Conservation (phyloP, 352 stramenopile genomes). For the Phytophthora podocarpi region DNA sequence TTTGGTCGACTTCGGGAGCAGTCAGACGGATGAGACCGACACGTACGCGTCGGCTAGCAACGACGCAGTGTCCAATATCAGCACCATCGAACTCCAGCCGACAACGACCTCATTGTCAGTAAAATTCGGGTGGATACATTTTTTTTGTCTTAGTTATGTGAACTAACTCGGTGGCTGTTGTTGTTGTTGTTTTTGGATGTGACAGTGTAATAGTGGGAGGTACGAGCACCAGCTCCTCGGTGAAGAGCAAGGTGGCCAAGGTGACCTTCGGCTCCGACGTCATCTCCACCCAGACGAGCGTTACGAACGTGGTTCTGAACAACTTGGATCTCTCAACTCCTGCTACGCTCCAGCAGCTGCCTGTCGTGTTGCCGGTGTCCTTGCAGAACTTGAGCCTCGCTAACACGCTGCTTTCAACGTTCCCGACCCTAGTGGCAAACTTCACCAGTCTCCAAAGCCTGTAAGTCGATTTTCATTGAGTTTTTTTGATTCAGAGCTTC, state of each 20-base stretch:
- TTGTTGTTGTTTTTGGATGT: neutral
- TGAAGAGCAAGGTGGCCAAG: slow-evolving; percentile 44
- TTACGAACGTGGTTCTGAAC: slow-evolving; percentile 34
- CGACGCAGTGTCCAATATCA: slow-evolving; percentile 35
- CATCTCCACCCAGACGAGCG: slow-evolving; percentile 30
- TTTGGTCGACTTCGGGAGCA: slow-evolving; percentile 47
- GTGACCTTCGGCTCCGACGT: slow-evolving; percentile 34
- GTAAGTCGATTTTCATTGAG: slow-evolving; percentile 26
- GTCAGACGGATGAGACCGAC: slow-evolving; percentile 29
- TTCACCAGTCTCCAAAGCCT: slow-evolving; percentile 37
- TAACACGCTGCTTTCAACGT: slow-evolving; percentile 36
- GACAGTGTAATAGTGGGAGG: slow-evolving; percentile 35
- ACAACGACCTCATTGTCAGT: slow-evolving; percentile 37
- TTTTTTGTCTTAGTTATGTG: neutral
- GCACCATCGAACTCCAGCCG: slow-evolving; percentile 25
- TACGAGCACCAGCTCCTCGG: slow-evolving; percentile 18
- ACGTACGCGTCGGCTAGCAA: slow-evolving; percentile 41
- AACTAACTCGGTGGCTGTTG: neutral
- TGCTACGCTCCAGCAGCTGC: slow-evolving; percentile 32
- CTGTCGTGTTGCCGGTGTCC: slow-evolving; percentile 19
- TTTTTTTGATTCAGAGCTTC: neutral
- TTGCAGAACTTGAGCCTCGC: slow-evolving; percentile 36
- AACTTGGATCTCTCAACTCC: slow-evolving; percentile 37
- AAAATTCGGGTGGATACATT: neutral
- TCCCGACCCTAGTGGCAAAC: slow-evolving; percentile 41